Base-by-base conservation (phyloP, 352 stramenopile genomes). In the Pythium brachiatum region DNA sequence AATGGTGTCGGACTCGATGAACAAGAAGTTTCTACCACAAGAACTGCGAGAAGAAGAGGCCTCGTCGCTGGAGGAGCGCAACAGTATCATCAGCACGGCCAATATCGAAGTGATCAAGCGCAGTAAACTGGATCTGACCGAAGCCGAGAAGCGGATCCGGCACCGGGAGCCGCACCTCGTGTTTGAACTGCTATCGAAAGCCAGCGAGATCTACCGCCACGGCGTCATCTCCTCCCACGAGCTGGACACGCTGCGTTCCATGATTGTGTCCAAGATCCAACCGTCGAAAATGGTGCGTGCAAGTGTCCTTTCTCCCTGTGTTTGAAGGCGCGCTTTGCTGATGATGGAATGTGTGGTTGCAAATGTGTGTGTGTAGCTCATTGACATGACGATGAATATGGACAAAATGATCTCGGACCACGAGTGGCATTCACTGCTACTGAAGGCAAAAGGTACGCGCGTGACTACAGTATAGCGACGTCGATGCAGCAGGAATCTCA, bases 341-440 rank as follows among this genome's bases (percentile, higher is more conserved):
- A 34, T 9, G 29, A 34, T 34, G 29, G 29, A 9, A 34, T 34
- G 9, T 34, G 29, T 9, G 5, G 29, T 34, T 9, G 16, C n/a
- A 7, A 23, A 48, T 48, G 41, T 18, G 12, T 13, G 27, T 50
- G 2, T 66, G 16, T 53, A 92, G 83, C 69, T 94, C 32, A 88
- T 84, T 41, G 83, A 92, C 60, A 90, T 85, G 76, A 89, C 83
- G 0, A 89, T 91, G 73, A 89, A 85, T 36, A 92, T 90, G 83
- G 80, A 92, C 62, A 76, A 78, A 21, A 86, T 91, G 66, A 95
- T 95, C 46, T 90, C 86, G 5, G 83, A 95, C 46, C 86, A 95
- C 65, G 82, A 95, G 62, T 95, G 86, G 86, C 85, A 95, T 60
- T 71, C 86, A 46, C 69, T 93, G 20, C 83, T 95, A 34, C 62